Evolutionary conservation across 2,329 filamentous ascomycete species (phyloP).

Genomic region (Stagonosporopsis chrysanthemi): DNA sequence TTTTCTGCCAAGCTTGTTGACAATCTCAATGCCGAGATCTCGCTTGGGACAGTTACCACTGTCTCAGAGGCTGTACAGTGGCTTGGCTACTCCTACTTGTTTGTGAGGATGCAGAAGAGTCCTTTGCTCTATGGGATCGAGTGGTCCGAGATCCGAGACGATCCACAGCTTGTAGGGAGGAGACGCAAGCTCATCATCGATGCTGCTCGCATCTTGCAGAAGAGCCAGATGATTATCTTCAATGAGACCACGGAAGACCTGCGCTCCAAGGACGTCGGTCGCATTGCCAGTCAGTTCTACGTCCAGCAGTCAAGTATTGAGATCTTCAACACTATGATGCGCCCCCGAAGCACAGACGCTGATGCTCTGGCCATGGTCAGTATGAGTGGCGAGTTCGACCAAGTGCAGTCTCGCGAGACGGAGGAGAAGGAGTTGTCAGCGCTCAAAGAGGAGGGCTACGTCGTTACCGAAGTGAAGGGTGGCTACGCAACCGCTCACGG

Average conservation of each 20-base stretch:
- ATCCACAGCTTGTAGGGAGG: conserved; percentile 85
- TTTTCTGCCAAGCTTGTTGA: conserved; percentile 95
- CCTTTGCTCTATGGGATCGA: conserved; percentile 94
- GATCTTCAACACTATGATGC: conserved; percentile 97
- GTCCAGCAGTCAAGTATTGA: conserved; percentile 92
- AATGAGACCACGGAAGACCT: conserved; percentile 94
- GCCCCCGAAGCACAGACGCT: conserved; percentile 81
- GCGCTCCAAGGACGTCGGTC: conserved; percentile 90
- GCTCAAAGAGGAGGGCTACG: conserved; percentile 69
- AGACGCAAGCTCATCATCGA: conserved; percentile 86
- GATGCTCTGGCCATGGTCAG: conserved; percentile 96
- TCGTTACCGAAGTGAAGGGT: conserved; percentile 80
- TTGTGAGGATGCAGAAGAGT: conserved; percentile 93
- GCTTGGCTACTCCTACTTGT: conserved; percentile 97
- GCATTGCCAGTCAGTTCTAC: conserved; percentile 97
- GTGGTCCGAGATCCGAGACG: conserved; percentile 87
- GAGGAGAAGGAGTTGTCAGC: conserved; percentile 86
- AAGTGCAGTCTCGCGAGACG: conserved; percentile 89
- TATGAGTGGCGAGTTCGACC: conserved; percentile 97
- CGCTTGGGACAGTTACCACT: conserved; percentile 92
- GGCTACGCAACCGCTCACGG: conserved; percentile 73
- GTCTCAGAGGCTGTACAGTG: conserved; percentile 93
- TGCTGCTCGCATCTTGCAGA: conserved; percentile 83
- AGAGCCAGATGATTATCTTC: conserved; percentile 99
- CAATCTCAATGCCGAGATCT: conserved; percentile 94